Base-by-base conservation (phyloP, 1,139 yeast genomes). In the Pichia sp. region DNA sequence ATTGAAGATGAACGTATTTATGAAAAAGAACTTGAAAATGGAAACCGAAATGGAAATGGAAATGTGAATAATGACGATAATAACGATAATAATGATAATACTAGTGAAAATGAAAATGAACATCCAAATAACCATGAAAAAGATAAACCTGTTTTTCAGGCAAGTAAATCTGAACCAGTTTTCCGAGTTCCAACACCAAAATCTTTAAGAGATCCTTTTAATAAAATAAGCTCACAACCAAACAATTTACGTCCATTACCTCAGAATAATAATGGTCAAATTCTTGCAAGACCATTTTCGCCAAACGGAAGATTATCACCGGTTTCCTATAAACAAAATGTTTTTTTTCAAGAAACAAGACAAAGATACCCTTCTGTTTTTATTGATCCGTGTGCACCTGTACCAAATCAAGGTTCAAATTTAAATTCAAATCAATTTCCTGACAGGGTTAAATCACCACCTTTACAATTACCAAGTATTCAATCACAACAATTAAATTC, bases 331-430 rank as follows among this genome's bases (percentile, higher is more conserved):
- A 48, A 42, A 41, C 49, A 45, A 43, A 50, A 50, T 31, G 44
- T 50, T 6, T 51, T 48, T 32, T 42, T 42, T 5, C 51, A 51
- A 37, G 47, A 42, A 18, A 36, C 53, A 27, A 58, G 68, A 45
- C 65, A 61, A 30, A 56, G 73, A 47, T 57, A 61, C 45, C 72
- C 71, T 4, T 67, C 71, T 11, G 58, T 69, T 37, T 60, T 66
- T 31, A 54, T 65, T 39, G 73, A 69, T 48, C 73, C 73, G 2
- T 59, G 69, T 46, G 69, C 69, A 1, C 66, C 67, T 3, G 63
- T 56, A n/a, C 66, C 67, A 18, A 45, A 47, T 30, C 41, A 49
- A 10, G 25, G 7, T 28, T n/a, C 33, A 11, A 31, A n/a, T 11
- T 4, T n/a, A 1, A 29, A 34, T 2, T 25, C 43, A 26, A 32